Evolutionary conservation across 2,329 filamentous ascomycete species (phyloP).

Genomic region (Simplicillium sp.): DNA sequence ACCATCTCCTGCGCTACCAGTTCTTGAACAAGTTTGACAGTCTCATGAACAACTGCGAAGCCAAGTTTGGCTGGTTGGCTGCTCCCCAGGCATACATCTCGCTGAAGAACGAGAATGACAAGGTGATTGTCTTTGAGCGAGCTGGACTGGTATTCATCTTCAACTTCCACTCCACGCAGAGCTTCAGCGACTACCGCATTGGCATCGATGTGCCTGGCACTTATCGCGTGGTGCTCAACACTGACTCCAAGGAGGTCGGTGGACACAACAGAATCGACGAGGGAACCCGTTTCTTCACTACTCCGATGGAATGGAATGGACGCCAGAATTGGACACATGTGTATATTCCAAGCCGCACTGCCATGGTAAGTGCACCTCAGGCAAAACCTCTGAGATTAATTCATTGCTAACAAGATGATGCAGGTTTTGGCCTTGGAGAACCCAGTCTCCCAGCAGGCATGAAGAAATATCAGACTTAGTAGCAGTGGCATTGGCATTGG

Average conservation of each 20-base stretch:
- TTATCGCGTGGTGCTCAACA: slow-evolving; percentile 78
- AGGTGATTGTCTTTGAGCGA: slow-evolving; percentile 91
- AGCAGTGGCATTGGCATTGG: no score
- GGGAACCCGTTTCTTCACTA: slow-evolving; percentile 84
- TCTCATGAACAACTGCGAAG: slow-evolving; percentile 80
- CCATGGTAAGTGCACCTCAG: slow-evolving; percentile 52
- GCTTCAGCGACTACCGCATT: slow-evolving; percentile 86
- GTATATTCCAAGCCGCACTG: slow-evolving; percentile 78
- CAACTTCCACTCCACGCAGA: slow-evolving; percentile 83
- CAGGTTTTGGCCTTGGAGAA: slow-evolving; percentile 44
- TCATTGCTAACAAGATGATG: not conserved
- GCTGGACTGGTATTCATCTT: slow-evolving; percentile 87
- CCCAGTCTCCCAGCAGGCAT: slow-evolving; percentile 12
- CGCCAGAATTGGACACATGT: slow-evolving; percentile 86
- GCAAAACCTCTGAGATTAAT: not conserved
- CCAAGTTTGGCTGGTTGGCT: slow-evolving; percentile 86
- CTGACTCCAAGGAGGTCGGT: slow-evolving; percentile 68
- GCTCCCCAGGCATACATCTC: slow-evolving; percentile 82
- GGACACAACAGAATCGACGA: slow-evolving; percentile 71
- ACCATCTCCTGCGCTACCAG: slow-evolving; percentile 74
- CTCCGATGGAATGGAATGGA: slow-evolving; percentile 80
- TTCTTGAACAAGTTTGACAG: slow-evolving; percentile 92
- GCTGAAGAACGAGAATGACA: slow-evolving; percentile 87
- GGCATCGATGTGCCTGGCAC: slow-evolving; percentile 78
- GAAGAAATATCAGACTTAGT: not conserved